These are phyloP conservation scores for Nothophoma quercina DNA, from an alignment of 2,329 filamentous ascomycete genomes.

Conservation along the genomic window DNA sequence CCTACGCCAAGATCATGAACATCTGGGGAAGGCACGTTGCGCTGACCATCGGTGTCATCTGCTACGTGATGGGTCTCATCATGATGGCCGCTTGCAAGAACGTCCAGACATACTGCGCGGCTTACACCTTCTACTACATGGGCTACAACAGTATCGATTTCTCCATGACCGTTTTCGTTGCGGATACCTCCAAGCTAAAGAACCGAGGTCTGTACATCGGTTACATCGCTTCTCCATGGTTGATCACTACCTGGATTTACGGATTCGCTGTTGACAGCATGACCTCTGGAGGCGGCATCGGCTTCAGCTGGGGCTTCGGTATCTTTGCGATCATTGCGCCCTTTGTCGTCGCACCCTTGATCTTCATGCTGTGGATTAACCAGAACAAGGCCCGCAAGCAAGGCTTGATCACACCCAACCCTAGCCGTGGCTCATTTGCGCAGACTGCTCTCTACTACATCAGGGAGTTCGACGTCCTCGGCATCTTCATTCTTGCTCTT, in stretches of 20 bases:
- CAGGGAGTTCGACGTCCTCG: conserved; percentile 69
- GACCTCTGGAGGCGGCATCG: conserved; percentile 56
- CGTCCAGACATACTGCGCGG: conserved; percentile 69
- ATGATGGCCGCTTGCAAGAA: conserved; percentile 72
- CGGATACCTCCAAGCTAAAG: conserved; percentile 70
- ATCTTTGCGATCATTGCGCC: conserved; percentile 71
- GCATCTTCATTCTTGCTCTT: conserved; percentile 66
- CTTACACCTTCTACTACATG: conserved; percentile 71
- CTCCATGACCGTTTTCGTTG: conserved; percentile 70
- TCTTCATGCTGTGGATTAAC: conserved; percentile 64
- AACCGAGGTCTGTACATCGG: conserved; percentile 70
- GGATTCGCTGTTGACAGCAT: conserved; percentile 42
- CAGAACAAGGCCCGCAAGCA: conserved; percentile 66
- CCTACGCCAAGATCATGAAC: conserved; percentile 54
- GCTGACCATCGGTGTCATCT: conserved; percentile 44
- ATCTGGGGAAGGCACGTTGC: conserved; percentile 53
- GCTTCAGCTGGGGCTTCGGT: conserved; percentile 73
- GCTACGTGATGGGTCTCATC: conserved; percentile 57
- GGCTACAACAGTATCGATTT: conserved; percentile 68
- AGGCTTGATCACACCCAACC: conserved; percentile 58
- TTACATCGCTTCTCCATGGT: conserved; percentile 45
- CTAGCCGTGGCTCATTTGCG: conserved; percentile 55
- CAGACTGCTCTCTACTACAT: conserved; percentile 63
- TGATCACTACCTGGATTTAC: conserved; percentile 43
- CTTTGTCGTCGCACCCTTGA: conserved; percentile 67